Base-by-base conservation (phyloP, 345 rosid genomes). In the Fremontodendron californicum region DNA sequence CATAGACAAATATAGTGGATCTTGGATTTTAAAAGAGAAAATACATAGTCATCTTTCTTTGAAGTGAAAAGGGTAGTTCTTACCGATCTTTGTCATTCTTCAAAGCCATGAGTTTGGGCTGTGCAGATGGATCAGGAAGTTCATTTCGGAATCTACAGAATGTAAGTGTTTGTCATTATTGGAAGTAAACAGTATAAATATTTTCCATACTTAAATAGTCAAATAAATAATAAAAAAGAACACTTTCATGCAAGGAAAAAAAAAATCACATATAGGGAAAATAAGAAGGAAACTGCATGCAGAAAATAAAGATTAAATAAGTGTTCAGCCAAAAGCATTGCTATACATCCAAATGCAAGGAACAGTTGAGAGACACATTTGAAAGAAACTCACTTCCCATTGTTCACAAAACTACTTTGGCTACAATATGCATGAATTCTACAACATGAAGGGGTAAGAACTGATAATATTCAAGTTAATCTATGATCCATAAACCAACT, bases 121-220 rank as follows among this genome's bases (percentile, higher is more conserved):
- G 99, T 3, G 96, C 96, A 83, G 88, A 89, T 54, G 99, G 94
- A 83, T 96, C 97, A 73, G 99, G 99, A 51, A 96, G 99, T 84
- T 93, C 98, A 84, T 96, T 96, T 33, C 98, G 93, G 73, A 96
- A 96, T 84, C 99, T 96, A 80, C 62, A 81, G 58, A 67, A 72
- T 46, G 77, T 58, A 76, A 73, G 73, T 23, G 31, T 25, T 57
- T 52, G 60, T 79, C 66, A 81, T 48, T n/a, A 25, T 39, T 23
- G 23, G 61, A 61, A 74, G 71, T 21, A 55, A 48, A 55, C 31
- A 29, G 19, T 27, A 48, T 37, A 73, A 64, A n/a, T n/a, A 45
- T 37, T 18, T 54, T 0, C 19, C 27, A n/a, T 23, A 54, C n/a
- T 23, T 27, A 46, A 25, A 55, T 3, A 73, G 37, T 21, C 46